Evolutionary conservation across 371 early-diverging fungal species (phyloP).

Genomic region (Apophysomyces trapeziformis): DNA sequence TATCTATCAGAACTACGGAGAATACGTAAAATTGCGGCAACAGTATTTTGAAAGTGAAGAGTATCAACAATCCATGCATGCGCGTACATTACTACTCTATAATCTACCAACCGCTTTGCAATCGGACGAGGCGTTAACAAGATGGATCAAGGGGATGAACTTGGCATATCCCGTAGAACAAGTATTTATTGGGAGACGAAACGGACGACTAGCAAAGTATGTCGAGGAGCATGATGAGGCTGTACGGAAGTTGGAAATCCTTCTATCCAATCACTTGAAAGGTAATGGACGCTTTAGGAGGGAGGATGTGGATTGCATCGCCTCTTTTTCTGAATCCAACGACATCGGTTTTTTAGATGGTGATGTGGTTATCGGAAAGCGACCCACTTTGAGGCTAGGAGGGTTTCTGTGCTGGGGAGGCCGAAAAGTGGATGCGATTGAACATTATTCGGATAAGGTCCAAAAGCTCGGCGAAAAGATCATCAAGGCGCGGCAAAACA

Average conservation of each 20-base stretch:
- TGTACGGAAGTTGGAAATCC: conserved; percentile 69
- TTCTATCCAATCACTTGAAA: conserved; percentile 62
- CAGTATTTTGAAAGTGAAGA: conserved; percentile 64
- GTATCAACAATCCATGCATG: conserved; percentile 65
- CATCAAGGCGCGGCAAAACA: conserved; percentile 51
- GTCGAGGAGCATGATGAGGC: conserved; percentile 73
- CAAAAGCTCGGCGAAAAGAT: conserved; percentile 68
- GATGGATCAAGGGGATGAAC: conserved; percentile 55
- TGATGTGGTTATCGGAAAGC: conserved; percentile 38
- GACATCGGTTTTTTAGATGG: conserved; percentile 38
- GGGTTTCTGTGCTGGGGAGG: conserved; percentile 56
- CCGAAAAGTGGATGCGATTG: conserved; percentile 77
- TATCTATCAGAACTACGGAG: conserved; percentile 51
- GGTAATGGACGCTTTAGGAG: conserved; percentile 31
- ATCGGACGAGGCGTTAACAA: conserved; percentile 54
- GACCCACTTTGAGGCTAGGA: conserved; percentile 59
- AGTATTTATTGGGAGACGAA: conserved; percentile 72
- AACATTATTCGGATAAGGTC: conserved; percentile 69
- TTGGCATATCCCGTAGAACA: conserved; percentile 58
- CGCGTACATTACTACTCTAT: conserved; percentile 72
- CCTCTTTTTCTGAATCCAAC: not conserved
- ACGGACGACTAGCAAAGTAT: conserved; percentile 64
- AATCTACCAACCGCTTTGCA: conserved; percentile 69
- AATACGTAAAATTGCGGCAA: conserved; percentile 59
- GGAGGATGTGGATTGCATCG: not conserved